Percentiles rank a stretch among this genome's conserved stretches.
Conservation (phyloP, 495 filamentous ascomycete species). For the Penicillium mononematosum region DNA sequence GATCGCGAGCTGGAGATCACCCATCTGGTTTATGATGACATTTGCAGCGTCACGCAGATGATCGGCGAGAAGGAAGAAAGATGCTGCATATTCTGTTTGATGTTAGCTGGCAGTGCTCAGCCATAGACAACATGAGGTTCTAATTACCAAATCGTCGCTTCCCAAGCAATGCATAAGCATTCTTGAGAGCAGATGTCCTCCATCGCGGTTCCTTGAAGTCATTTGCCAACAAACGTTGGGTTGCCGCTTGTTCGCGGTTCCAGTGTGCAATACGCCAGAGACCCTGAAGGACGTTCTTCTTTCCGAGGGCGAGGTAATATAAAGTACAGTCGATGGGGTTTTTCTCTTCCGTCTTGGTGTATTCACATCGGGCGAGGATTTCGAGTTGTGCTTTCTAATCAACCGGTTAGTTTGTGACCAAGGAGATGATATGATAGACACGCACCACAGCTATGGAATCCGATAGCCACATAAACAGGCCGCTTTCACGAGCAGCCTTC, state of each 20-base stretch:
- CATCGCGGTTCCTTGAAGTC: conserved; percentile 85
- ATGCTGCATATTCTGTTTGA: conserved; percentile 79
- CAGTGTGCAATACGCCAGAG: conserved; percentile 95
- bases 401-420: conserved; percentile 21
- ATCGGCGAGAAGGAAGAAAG: conserved; percentile 92
- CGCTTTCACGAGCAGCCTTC: conserved; percentile 80
- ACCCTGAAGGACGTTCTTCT: conserved; percentile 88
- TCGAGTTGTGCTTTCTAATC: conserved; percentile 77
- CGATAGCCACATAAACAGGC: conserved; percentile 93
- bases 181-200: conserved; percentile 90
- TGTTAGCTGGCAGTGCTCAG: conserved; percentile 7
- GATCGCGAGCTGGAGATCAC: conserved; percentile 88
- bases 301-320: conserved; percentile 85
- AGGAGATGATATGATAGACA: conserved; percentile 1
- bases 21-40: conserved; percentile 78
- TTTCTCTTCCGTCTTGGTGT: conserved; percentile 80
- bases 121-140: background rate
- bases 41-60: conserved; percentile 80
- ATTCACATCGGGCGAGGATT: conserved; percentile 85
- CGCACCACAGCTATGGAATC: conserved; percentile 74
- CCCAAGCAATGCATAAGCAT: conserved; percentile 94
- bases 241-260: conserved; percentile 81
- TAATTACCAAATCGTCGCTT: conserved; percentile 78
- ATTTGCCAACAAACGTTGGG: conserved; percentile 73
- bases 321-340: conserved; percentile 94